A percentile compares a stretch with the other conserved stretches of the same genome.
Evolutionary conservation across 768 basidiomycete genomes (phyloP).

Genomic region (Rubroboletus satanas): DNA sequence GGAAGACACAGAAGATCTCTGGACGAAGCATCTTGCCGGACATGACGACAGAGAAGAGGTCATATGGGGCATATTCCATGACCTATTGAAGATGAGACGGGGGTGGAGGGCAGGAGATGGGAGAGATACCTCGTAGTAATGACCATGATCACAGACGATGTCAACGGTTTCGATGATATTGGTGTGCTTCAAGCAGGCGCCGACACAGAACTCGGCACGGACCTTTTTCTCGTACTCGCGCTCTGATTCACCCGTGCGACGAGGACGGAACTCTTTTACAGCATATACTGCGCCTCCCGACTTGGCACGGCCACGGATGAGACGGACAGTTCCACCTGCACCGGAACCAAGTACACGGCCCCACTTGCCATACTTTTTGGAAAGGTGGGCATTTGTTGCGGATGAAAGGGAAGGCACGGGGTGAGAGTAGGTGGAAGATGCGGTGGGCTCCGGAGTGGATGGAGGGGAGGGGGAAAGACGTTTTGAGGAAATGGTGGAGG

Average conservation of each 20-base stretch:
- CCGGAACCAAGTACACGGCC: conserved; percentile 92
- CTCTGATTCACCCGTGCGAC: conserved; percentile 82
- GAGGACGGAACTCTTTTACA: conserved; percentile 95
- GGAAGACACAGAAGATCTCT: conserved; percentile 98
- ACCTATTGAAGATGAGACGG: conserved; percentile 49
- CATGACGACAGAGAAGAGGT: conserved; percentile 99
- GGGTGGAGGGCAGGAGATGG: background rate
- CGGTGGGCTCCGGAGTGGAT: conserved; percentile 19
- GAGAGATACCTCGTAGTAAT: conserved; percentile 87
- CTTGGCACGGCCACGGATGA: conserved; percentile 86
- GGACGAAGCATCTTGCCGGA: conserved; percentile 97
- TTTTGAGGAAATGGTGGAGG: conserved; percentile 24
- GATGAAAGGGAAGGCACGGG: conserved; percentile 64
- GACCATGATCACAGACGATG: conserved; percentile 95
- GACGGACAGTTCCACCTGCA: conserved; percentile 95
- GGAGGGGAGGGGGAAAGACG: conserved; percentile 29
- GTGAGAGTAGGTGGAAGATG: conserved; percentile 25
- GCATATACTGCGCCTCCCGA: conserved; percentile 84
- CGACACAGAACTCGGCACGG: conserved; percentile 98
- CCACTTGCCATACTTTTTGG: conserved; percentile 99
- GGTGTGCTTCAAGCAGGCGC: conserved; percentile 86
- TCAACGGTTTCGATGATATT: conserved; percentile 99
- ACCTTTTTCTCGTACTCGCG: conserved; percentile 99
- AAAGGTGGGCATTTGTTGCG: conserved; percentile 83
- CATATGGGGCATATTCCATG: conserved; percentile 99